phyloP scores from a whole-genome alignment of 768 basidiomycete species.

The Dentipellis sp. region DNA sequence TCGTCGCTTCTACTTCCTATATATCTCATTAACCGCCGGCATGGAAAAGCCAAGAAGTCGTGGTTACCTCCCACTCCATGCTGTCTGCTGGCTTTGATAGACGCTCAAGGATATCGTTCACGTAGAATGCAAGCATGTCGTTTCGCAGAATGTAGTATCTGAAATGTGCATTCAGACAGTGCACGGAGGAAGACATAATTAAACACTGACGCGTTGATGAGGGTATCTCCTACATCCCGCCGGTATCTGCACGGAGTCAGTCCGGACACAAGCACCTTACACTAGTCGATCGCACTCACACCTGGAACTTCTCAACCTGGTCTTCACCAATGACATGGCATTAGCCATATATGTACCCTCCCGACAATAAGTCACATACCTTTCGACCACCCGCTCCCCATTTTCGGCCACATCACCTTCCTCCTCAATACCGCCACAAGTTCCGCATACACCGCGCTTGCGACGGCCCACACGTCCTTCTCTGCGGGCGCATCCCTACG shows the following conservation, averaged over 20 bases:
- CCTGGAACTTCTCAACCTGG: conserved; percentile 69
- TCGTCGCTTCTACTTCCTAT: conserved; percentile 77
- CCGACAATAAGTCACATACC: conserved; percentile 32
- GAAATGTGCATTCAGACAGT: conserved; percentile 5
- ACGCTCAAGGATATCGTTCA: conserved; percentile 50
- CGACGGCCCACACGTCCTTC: conserved; percentile 39
- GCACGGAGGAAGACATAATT: not conserved
- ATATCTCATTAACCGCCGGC: not conserved
- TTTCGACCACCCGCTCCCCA: conserved; percentile 48
- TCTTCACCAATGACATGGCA: conserved; percentile 33
- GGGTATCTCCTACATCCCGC: conserved; percentile 77
- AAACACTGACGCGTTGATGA: conserved; percentile 71
- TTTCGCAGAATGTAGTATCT: conserved; percentile 84
- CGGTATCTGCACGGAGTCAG: conserved; percentile 46
- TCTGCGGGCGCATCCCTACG: conserved; percentile 18
- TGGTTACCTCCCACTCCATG: conserved; percentile 68
- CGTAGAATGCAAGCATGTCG: conserved; percentile 67
- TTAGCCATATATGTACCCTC: not conserved
- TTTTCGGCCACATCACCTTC: conserved; percentile 69
- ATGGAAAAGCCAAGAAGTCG: not conserved
- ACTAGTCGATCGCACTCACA: conserved; percentile 35
- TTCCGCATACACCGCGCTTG: conserved; percentile 72
- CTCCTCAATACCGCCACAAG: conserved; percentile 59
- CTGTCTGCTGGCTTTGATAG: conserved; percentile 34
- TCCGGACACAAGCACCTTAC: not conserved